phyloP scores from a whole-genome alignment of 2,329 filamentous ascomycete genomes.

The Shiraia sp. region DNA sequence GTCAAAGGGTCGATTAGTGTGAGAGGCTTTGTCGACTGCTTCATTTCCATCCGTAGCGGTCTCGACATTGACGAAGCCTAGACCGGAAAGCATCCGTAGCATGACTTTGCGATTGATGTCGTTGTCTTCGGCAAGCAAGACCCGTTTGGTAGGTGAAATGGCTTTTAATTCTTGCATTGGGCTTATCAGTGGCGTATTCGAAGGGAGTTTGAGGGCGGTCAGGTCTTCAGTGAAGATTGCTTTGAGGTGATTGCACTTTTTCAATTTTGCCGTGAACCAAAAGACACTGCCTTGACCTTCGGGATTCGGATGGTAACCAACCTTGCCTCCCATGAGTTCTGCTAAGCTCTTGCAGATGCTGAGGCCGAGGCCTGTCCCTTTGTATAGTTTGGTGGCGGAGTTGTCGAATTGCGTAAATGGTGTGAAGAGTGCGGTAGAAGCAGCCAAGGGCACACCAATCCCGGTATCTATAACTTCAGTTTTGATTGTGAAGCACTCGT shows the following conservation, averaged over 20 bases:
- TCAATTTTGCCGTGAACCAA: conserved; percentile 53
- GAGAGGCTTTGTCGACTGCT: conserved; percentile 40
- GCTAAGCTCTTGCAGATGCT: conserved; percentile 62
- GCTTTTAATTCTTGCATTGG: conserved; percentile 26
- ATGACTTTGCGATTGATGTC: conserved; percentile 53
- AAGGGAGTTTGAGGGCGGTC: conserved; percentile 8
- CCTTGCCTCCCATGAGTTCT: conserved; percentile 60
- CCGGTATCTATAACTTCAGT: conserved; percentile 60
- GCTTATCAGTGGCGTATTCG: conserved; percentile 7
- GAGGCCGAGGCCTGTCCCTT: conserved; percentile 61
- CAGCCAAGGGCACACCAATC: conserved; percentile 55
- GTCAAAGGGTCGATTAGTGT: conserved; percentile 23
- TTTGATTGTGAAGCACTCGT: conserved; percentile 51
- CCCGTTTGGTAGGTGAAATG: conserved; percentile 24
- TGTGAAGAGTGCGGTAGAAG: conserved; percentile 55
- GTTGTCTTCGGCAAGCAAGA: conserved; percentile 55
- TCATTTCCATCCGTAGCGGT: conserved; percentile 49
- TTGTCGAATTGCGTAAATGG: conserved; percentile 62
- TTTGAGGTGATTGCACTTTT: conserved; percentile 30
- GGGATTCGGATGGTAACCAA: conserved; percentile 54
- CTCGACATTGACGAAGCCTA: conserved; percentile 39
- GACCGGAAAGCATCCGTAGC: conserved; percentile 50
- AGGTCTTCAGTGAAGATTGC: conserved; percentile 14
- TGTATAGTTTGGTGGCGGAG: conserved; percentile 57
- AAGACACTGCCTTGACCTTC: conserved; percentile 54